phyloP scores from a whole-genome alignment of 73 alveolate species.

The Breviolum minutum region DNA sequence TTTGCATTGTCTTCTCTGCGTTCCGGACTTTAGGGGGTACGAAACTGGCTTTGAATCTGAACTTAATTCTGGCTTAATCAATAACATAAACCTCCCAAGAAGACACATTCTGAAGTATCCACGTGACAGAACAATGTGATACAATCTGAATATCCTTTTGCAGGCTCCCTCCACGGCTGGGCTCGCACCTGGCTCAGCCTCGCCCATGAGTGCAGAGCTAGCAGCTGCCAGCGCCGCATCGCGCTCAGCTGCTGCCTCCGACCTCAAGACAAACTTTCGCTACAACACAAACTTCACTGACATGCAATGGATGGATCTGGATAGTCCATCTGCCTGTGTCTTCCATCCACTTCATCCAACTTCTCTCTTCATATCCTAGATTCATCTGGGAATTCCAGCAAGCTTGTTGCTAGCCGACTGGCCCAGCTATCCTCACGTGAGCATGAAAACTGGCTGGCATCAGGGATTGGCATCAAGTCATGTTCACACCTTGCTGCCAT shows the following conservation, averaged over 20 bases:
- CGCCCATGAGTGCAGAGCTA: not conserved
- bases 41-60: too few relatives aligned
- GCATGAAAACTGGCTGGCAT: too few relatives aligned
- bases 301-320: not conserved
- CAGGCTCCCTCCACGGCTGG: not conserved
- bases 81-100: not conserved
- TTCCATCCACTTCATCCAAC: too few relatives aligned
- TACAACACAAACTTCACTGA: not conserved
- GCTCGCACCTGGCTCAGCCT: not conserved
- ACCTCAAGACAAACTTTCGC: not conserved
- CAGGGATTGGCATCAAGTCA: too few relatives aligned
- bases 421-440: conserved; percentile 20
- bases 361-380: too few relatives aligned
- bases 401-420: not conserved
- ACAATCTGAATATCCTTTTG: not conserved
- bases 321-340: too few relatives aligned
- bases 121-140: too few relatives aligned
- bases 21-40: too few relatives aligned
- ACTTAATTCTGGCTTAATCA: not conserved
- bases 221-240: conserved; percentile 29
- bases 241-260: conserved; percentile 31
- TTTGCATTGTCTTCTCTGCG: too few relatives aligned
- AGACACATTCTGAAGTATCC: not conserved
- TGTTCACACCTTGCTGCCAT: too few relatives aligned
- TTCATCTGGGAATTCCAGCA: not conserved